Base-by-base conservation (phyloP, 768 basidiomycete genomes). In the Suillus placidus region DNA sequence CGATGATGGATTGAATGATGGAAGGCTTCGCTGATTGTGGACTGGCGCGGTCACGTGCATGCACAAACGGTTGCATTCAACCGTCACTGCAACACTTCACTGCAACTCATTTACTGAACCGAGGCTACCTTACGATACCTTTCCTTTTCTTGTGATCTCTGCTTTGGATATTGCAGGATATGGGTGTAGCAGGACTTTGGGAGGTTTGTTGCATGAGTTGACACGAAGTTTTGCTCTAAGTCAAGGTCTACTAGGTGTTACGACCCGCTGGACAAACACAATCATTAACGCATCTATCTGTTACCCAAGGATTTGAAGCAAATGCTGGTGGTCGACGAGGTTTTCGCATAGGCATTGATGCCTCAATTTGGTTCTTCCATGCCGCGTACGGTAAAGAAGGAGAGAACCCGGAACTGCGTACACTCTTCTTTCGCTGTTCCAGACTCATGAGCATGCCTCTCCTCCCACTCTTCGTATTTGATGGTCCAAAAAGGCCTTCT, bases 391-490 rank as follows among this genome's bases (percentile, higher is more conserved):
- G 90, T 14, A 81, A 78, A 63, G 90, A 91, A 70, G 94, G 94
- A 14, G 92, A 95, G 74, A 95, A 95, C 65, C 94, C 94, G 9
- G 91, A 93, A 63, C 81, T 95, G 10, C 82, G 94, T 34, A 95
- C 92, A 0, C 79, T 92, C 7, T 91, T 95, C 80, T 96, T 94
- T 76, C 90, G 92, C 54, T 94, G 93, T 75, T 87, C 89, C 45
- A 87, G 86, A 30, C 84, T 97, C 3, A 86, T 93, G 76, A 85
- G 83, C 63, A 83, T 88, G 6, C 94, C 95, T 0, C 88, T 97
- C 68, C 83, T 95, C 13, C 94, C 94, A 0, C 83, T 97, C 14
- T 96, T 97, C 74, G 92, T 97, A 5, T 97, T 97, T 72, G 94
- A 97, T 76, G 95, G 95, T 0, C 92, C 92, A 0, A 85, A 88